phyloP scores from a whole-genome alignment of 2,329 filamentous ascomycete genomes.

The Trichoderma pleuroti region DNA sequence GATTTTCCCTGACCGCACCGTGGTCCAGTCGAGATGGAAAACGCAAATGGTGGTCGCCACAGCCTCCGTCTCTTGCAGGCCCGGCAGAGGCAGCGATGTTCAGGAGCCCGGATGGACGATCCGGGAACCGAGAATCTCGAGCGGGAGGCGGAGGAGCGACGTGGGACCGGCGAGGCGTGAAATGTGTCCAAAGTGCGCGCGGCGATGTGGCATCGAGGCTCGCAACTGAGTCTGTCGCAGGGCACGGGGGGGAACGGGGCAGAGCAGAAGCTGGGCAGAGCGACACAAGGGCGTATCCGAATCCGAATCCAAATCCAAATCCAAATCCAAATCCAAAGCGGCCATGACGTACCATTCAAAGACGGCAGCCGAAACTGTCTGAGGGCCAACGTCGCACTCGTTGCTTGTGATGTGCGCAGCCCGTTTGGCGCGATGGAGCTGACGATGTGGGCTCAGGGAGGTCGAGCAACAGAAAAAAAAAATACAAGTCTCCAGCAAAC shows the following conservation, averaged over 20 bases:
- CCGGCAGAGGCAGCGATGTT: background rate
- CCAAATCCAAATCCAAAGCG: background rate
- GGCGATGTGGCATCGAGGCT: constrained; percentile 2
- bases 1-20: constrained; percentile 17
- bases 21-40: constrained; percentile 6
- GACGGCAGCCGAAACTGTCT: constrained; percentile 8
- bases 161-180: background rate
- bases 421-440: constrained; percentile 19
- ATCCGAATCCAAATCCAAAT: background rate
- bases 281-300: background rate
- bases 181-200: constrained; percentile 1
- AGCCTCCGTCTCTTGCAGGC: background rate
- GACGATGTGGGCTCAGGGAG: constrained; percentile 20
- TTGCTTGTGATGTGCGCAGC: constrained; percentile 15
- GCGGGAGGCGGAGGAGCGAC: background rate
- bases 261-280: background rate
- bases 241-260: background rate
- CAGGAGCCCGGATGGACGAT: constrained; percentile 13
- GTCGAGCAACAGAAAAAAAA: constrained; percentile 15
- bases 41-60: background rate
- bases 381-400: constrained; percentile 15
- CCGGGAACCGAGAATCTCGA: constrained; percentile 6
- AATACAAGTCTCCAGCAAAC: constrained; percentile 12
- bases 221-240: background rate
- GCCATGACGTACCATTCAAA: constrained; percentile 20